Evolutionary conservation across 768 basidiomycete species (phyloP).

Genomic region (Russula lepida): DNA sequence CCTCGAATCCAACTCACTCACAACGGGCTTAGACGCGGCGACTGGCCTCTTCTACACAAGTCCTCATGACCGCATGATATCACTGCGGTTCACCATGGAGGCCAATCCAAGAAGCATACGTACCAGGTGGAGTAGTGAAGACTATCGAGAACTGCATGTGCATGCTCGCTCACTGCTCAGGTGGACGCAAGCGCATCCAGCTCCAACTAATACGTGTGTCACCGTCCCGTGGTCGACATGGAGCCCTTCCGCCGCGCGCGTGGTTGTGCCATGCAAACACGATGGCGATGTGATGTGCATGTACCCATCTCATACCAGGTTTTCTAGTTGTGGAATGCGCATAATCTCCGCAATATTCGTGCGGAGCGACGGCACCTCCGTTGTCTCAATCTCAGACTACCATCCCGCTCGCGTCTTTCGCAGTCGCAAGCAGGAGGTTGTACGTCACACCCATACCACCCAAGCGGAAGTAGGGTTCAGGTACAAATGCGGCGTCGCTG

Average conservation of each 20-base stretch:
- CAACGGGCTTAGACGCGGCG: not conserved
- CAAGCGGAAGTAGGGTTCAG: not conserved
- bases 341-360: not conserved
- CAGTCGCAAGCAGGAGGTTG: not conserved
- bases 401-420: constrained; percentile 2
- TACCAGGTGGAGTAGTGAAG: not conserved
- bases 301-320: not conserved
- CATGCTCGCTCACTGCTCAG: not conserved
- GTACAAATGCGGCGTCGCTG: not conserved
- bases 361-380: not conserved
- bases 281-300: not conserved
- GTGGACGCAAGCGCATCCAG: constrained; percentile 1
- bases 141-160: not conserved
- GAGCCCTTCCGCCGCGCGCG: not conserved
- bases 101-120: not conserved
- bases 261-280: not conserved
- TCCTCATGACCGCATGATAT: not conserved
- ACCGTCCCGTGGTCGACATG: constrained; percentile 1
- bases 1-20: not conserved
- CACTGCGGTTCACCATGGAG: not conserved
- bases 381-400: constrained; percentile 2
- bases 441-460: not conserved
- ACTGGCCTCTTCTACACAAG: not conserved
- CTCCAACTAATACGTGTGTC: constrained; percentile 4
- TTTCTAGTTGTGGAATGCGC: constrained; percentile 3